A percentile compares a stretch with the other conserved stretches of the same genome.
Conservation (phyloP, 2,329 filamentous ascomycete species). For the Alternaria arbusti region DNA sequence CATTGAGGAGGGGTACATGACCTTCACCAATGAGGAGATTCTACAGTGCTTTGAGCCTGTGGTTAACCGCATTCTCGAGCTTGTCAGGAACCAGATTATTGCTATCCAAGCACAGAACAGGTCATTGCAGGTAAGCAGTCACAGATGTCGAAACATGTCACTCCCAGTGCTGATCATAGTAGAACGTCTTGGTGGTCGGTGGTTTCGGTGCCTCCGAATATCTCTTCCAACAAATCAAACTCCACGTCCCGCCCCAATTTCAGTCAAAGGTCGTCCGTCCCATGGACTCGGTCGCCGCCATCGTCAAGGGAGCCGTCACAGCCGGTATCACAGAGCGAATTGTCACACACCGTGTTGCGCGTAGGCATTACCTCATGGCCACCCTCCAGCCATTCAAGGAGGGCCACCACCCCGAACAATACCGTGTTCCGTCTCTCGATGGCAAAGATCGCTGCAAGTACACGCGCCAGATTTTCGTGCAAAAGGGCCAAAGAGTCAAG, state of each 20-base stretch:
- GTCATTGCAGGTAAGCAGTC: conserved; percentile 72
- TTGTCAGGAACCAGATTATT: conserved; percentile 98
- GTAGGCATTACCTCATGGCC: conserved; percentile 98
- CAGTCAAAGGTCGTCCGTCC: conserved; percentile 97
- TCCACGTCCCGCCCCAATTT: conserved; percentile 97
- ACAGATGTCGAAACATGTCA: neutral
- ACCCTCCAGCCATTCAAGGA: conserved; percentile 99
- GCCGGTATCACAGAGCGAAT: conserved; percentile 97
- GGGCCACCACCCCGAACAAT: conserved; percentile 96
- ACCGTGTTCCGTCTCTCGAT: conserved; percentile 94
- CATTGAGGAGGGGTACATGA: conserved; percentile 99
- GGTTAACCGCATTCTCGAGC: conserved; percentile 93
- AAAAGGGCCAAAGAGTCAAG: conserved; percentile 98
- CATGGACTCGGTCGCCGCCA: conserved; percentile 98
- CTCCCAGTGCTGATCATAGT: conserved; percentile 31
- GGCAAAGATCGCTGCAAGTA: conserved; percentile 99
- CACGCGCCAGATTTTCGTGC: conserved; percentile 96
- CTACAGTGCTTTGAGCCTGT: conserved; percentile 98
- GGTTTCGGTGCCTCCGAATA: conserved; percentile 99
- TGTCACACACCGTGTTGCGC: conserved; percentile 94
- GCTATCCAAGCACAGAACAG: conserved; percentile 98
- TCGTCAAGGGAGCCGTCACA: conserved; percentile 97
- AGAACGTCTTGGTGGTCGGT: conserved; percentile 95
- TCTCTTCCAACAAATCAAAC: conserved; percentile 98
- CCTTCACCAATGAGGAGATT: conserved; percentile 98